A percentile compares a stretch with the other conserved stretches of the same genome.
Evolutionary conservation across 306 rosid species (phyloP).

Genomic region (Erythrophleum fordii): DNA sequence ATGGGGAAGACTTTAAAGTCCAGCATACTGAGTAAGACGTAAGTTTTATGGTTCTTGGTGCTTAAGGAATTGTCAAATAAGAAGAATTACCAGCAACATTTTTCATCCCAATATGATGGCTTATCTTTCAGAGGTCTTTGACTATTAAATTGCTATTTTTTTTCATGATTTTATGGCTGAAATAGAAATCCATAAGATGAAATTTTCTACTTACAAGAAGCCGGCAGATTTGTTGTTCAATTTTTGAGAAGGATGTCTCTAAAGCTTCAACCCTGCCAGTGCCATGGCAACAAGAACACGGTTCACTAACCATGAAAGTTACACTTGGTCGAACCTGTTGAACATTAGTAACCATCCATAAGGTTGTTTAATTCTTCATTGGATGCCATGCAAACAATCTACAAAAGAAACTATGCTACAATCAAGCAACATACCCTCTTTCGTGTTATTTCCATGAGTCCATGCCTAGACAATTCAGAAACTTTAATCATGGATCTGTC

Average conservation of each 20-base stretch:
- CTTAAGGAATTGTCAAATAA: slow-evolving; percentile 18
- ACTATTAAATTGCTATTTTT: neutral
- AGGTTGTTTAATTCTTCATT: slow-evolving; percentile 11
- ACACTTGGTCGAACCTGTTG: slow-evolving; percentile 97
- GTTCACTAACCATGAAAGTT: slow-evolving; percentile 97
- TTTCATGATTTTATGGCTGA: slow-evolving; percentile 4
- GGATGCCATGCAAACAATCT: slow-evolving; percentile 29
- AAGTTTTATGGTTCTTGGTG: slow-evolving; percentile 9
- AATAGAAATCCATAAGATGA: slow-evolving; percentile 10
- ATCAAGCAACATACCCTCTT: slow-evolving; percentile 74
- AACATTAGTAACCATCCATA: slow-evolving; percentile 31
- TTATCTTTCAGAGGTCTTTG: slow-evolving; percentile 14
- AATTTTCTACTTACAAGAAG: slow-evolving; percentile 68
- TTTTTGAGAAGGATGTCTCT: slow-evolving; percentile 93
- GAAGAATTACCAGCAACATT: neutral
- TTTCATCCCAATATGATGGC: neutral
- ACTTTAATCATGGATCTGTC: slow-evolving; percentile 92
- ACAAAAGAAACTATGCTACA: slow-evolving; percentile 29
- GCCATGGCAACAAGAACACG: slow-evolving; percentile 90
- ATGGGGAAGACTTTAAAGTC: neutral
- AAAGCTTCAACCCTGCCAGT: slow-evolving; percentile 98
- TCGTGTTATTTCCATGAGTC: slow-evolving; percentile 98
- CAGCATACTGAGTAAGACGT: slow-evolving; percentile 3
- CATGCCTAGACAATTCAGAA: slow-evolving; percentile 91
- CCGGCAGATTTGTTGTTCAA: slow-evolving; percentile 93